Base-by-base conservation (phyloP, 129 eudicot species). In the Dittrichia graveolens region DNA sequence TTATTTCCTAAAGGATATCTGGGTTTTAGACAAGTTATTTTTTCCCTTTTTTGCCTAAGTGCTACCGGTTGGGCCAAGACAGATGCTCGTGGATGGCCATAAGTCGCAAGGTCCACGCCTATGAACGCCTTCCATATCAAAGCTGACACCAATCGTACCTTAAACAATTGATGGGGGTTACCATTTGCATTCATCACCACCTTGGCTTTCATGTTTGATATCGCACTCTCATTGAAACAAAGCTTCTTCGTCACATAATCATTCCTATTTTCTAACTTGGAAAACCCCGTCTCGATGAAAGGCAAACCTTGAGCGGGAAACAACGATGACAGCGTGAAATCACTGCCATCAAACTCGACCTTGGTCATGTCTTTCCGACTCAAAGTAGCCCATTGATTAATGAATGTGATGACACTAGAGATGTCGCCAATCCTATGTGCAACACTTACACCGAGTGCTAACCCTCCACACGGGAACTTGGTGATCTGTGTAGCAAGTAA, bases 241-340 rank as follows among this genome's bases (percentile, higher is more conserved):
- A 71, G 43, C 7, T 16, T 55, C 41, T 54, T 63, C 31, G 73
- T 35, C 6, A 78, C 68, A 45, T 38, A 41, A 68, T 4, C 19
- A 13, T 53, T 7, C 8, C 44, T 47, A 5, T n/a, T 71, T 34
- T 2, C 13, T 5, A 67, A 3, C 31, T 41, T 19, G 7, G 38
- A 37, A 18, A 68, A 8, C 15, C 69, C 60, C 8, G 7, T n/a
- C 0, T 50, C 47, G 1, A 68, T 3, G 6, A 16, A 3, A 19
- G 61, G 75, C 16, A 65, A 44, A 15, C 60, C 61, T 58, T 16
- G 65, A 46, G 60, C 44, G 0, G 77, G 82, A 58, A 71, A 78
- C 13, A 64, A 53, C 10, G 50, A 52, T 40, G n/a, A 24, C 0
- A 56, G 45, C 13, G 52, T 35, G n/a, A 52, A 13, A 8, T 52